A percentile compares a stretch with the other conserved stretches of the same genome.
Conservation (phyloP, 345 rosid species). For the Ceriops decandra region DNA sequence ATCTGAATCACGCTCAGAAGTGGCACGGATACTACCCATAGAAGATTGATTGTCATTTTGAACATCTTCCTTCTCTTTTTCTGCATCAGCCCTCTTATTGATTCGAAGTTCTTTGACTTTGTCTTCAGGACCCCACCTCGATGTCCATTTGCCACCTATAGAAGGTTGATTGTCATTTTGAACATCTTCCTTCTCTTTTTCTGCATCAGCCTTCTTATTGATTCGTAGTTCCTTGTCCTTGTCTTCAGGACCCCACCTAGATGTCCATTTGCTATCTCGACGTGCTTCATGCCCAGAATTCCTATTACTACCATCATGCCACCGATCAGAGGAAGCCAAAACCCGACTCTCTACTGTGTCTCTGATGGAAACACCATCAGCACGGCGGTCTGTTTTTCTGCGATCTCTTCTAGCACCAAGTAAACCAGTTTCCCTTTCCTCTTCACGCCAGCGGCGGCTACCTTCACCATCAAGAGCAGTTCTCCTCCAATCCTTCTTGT, state of each 20-base stretch:
- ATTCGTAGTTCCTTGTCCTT: conserved; percentile 67
- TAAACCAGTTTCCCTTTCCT: conserved; percentile 73
- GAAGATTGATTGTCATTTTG: conserved; percentile 48
- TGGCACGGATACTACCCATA: conserved; percentile 6
- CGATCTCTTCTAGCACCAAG: conserved; percentile 62
- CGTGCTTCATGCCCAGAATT: conserved; percentile 65
- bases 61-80: conserved; percentile 55
- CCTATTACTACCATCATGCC: conserved; percentile 63
- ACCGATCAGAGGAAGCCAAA: conserved; percentile 57
- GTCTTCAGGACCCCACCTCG: conserved; percentile 97
- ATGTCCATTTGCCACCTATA: conserved; percentile 58
- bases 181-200: conserved; percentile 55
- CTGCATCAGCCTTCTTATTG: conserved; percentile 60
- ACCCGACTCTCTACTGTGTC: conserved; percentile 53
- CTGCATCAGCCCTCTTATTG: conserved; percentile 60
- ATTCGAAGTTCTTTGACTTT: conserved; percentile 68
- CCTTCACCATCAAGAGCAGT: conserved; percentile 42
- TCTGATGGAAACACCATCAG: conserved; percentile 37
- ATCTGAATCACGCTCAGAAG: conserved; percentile 15
- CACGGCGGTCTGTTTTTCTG: conserved; percentile 55
- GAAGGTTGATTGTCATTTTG: conserved; percentile 48
- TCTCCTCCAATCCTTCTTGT: conserved; percentile 67
- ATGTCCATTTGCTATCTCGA: conserved; percentile 90
- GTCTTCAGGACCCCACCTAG: conserved; percentile 99
- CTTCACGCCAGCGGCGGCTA: conserved; percentile 73